Conservation (phyloP, 768 basidiomycete species). For the Termitomyces sp. region DNA sequence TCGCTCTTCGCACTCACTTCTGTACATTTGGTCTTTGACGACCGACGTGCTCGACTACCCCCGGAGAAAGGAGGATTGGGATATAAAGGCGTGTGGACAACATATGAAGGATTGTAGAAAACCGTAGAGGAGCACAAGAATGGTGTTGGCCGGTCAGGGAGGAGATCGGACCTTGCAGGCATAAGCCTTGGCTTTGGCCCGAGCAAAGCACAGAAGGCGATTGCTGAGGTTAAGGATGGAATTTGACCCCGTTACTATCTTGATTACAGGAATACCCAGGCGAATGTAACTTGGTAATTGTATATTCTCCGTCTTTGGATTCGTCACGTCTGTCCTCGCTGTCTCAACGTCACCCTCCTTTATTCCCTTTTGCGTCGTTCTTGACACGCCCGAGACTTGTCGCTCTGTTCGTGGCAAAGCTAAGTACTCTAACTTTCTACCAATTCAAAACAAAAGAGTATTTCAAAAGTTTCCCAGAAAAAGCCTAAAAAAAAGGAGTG, state of each 20-base stretch:
- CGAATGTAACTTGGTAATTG: neutral
- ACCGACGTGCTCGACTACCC: constrained; percentile 53
- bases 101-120: constrained; percentile 50
- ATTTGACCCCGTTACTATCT: constrained; percentile 24
- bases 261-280: neutral
- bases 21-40: constrained; percentile 57
- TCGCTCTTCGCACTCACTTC: constrained; percentile 47
- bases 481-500: no score
- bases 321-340: no score
- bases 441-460: neutral
- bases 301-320: neutral
- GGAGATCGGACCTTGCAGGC: constrained; percentile 37
- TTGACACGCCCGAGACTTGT: neutral
- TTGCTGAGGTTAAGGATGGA: constrained; percentile 20
- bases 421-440: neutral
- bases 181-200: constrained; percentile 37
- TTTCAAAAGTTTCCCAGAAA: no score
- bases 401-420: neutral
- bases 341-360: neutral
- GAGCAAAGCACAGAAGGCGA: constrained; percentile 21
- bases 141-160: constrained; percentile 28
- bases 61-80: constrained; percentile 58
- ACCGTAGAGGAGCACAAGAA: constrained; percentile 44
- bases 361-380: neutral
- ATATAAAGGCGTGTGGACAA: constrained; percentile 53